Evolutionary conservation across 257 asterid genomes (phyloP).

Genomic region (Ilex asprella): DNA sequence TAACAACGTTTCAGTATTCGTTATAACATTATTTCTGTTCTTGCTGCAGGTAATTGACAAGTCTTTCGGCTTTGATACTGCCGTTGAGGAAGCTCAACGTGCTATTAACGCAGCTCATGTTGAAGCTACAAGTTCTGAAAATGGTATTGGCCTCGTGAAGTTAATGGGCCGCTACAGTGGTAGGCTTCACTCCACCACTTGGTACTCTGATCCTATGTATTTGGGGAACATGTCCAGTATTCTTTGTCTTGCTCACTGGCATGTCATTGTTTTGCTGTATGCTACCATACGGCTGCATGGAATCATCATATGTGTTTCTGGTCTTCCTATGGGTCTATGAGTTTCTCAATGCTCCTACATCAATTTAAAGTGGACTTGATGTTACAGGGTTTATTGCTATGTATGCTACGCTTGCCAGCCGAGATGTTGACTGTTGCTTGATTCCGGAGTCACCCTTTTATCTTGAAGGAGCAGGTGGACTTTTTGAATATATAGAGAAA

Average conservation of each 20-base stretch:
- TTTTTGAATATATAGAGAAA: slow-evolving; percentile 67
- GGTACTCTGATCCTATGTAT: no score
- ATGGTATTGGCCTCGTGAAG: slow-evolving; percentile 88
- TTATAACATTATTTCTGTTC: background rate
- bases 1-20: background rate
- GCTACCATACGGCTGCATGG: background rate
- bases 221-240: background rate
- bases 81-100: slow-evolving; percentile 97
- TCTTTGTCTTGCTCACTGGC: background rate
- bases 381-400: slow-evolving; percentile 76
- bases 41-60: slow-evolving; percentile 68
- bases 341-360: background rate
- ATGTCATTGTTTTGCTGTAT: background rate
- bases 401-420: slow-evolving; percentile 93
- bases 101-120: slow-evolving; percentile 96
- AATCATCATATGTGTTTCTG: background rate
- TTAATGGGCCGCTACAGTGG: slow-evolving; percentile 91
- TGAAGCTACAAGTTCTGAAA: slow-evolving; percentile 88
- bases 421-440: slow-evolving; percentile 93
- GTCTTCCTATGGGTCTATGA: background rate
- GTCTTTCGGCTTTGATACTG: slow-evolving; percentile 90
- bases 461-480: slow-evolving; percentile 82
- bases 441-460: slow-evolving; percentile 91
- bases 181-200: slow-evolving; percentile 14
- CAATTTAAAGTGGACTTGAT: background rate